These are phyloP conservation scores for Chimonanthus salicifolius DNA, from an alignment of 164 flowering plant species.

Conservation along the genomic window DNA sequence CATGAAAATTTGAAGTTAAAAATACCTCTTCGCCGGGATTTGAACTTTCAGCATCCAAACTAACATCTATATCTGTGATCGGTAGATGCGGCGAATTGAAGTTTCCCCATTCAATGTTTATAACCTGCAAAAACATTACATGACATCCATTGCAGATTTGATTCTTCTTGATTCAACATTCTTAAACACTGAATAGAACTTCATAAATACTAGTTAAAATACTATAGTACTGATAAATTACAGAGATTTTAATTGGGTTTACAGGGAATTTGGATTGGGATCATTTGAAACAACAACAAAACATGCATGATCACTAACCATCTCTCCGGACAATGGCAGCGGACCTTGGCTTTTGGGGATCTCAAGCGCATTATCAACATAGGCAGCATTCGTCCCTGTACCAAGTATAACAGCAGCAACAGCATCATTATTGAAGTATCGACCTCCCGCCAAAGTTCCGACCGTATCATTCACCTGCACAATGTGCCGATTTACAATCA, in stretches of 20 bases:
- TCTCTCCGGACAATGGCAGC: conserved; percentile 28
- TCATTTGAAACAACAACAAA: too few relatives aligned
- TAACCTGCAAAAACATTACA: conserved; percentile 27
- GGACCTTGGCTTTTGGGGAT: conserved; percentile 26
- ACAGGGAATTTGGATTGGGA: too few relatives aligned
- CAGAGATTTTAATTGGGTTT: too few relatives aligned
- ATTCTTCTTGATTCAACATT: neutral
- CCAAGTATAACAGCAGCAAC: conserved; percentile 52
- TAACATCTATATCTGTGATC: conserved; percentile 42
- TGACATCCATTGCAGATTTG: neutral
- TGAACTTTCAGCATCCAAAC: conserved; percentile 48
- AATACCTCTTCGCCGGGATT: conserved; percentile 51
- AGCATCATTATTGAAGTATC: conserved; percentile 35
- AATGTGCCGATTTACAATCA: neutral
- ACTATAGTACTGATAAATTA: too few relatives aligned
- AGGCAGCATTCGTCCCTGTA: conserved; percentile 50
- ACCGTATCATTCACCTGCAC: conserved; percentile 51
- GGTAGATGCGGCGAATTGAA: conserved; percentile 48
- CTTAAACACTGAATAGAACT: too few relatives aligned
- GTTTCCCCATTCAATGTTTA: conserved; percentile 54
- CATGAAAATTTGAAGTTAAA: too few relatives aligned
- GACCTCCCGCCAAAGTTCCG: conserved; percentile 54
- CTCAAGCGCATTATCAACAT: conserved; percentile 31
- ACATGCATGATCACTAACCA: too few relatives aligned
- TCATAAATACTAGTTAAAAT: too few relatives aligned